Evolutionary conservation across 1,284 basidiomycete genomes (phyloP), one percentile per base, ranked within the genome.

Genomic region (Fomitiporia mediterranea): DNA sequence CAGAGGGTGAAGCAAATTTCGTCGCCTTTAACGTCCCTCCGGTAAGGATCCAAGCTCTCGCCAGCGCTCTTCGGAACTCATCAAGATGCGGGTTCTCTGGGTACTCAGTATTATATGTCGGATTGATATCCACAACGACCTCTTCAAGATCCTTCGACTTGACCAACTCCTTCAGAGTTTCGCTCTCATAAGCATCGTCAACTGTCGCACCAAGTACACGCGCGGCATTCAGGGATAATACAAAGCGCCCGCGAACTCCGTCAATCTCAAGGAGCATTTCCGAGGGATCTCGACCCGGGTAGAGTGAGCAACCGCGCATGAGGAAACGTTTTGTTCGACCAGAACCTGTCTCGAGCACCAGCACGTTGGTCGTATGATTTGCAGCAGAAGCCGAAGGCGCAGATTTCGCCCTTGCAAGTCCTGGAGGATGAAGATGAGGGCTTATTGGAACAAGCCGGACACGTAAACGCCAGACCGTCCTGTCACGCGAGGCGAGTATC

Each of bases 401-500:
- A n/a, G 39, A 50, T 8, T 30, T 44, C 52, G 55, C 55, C 25
- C 51, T 43, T 3, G 43, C 2, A 13, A 43, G 52, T 3, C 35
- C 19, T 2, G 51, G 51, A 21, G 51, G 46, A 4, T 50, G 38
- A 9, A 23, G 9, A 4, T 50, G 38, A 9, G 32, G 9, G 21
- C 5, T 25, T 3, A 56, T 49, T 2, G 48, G 44, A 11, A 59
- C 40, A 9, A 40, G 53, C 21, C 28, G 42, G 13, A 60, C 30
- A 28, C 49, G 40, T 8, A 60, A 27, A 4, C 58, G 58, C 58
- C 55, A 60, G 32, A 60, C 55, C 21, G 43, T 50, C 11, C 58
- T 49, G 43, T 60, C 58, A 15, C 55, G 54, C 8, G 55, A 56
- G 4, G 55, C 55, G 25, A 60, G 54, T 25, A 60, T 60, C 8